Evolutionary conservation across 2,329 filamentous ascomycete species (phyloP).

Genomic region (Penicillium oxalicum): DNA sequence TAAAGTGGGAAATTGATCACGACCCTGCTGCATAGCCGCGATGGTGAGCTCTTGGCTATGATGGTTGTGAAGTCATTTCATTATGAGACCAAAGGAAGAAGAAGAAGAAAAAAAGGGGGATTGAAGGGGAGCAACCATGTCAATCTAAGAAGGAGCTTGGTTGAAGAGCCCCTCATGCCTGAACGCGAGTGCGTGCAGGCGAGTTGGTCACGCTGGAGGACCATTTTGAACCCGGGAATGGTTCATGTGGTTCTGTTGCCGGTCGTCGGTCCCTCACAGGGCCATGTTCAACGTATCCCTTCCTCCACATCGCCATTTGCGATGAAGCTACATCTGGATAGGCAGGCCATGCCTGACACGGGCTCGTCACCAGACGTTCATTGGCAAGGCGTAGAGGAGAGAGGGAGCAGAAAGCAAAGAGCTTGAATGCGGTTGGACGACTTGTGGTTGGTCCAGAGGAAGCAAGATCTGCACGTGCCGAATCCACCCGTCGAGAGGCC

Average conservation of each 20-base stretch:
- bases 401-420: not conserved
- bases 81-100: too few relatives aligned
- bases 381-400: not conserved
- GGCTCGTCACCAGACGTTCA: not conserved
- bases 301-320: not conserved
- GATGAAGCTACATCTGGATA: not conserved
- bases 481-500: conserved; percentile 8
- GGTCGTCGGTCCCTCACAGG: too few relatives aligned
- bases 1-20: conserved; percentile 35
- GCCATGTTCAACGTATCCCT: not conserved
- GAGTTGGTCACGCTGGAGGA: too few relatives aligned
- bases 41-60: conserved; percentile 13
- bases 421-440: not conserved
- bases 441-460: not conserved
- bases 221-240: not conserved
- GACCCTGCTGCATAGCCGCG: conserved; percentile 1
- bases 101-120: too few relatives aligned
- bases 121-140: not conserved
- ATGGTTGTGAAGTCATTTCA: not conserved
- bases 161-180: not conserved
- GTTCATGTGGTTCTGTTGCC: not conserved
- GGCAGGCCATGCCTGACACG: not conserved
- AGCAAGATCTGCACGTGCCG: conserved; percentile 12
- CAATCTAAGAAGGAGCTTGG: not conserved
- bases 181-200: not conserved